Evolutionary conservation across 495 filamentous ascomycete genomes (phyloP), one percentile per base, ranked within the genome.

Genomic region (Pyronema omphalodes): DNA sequence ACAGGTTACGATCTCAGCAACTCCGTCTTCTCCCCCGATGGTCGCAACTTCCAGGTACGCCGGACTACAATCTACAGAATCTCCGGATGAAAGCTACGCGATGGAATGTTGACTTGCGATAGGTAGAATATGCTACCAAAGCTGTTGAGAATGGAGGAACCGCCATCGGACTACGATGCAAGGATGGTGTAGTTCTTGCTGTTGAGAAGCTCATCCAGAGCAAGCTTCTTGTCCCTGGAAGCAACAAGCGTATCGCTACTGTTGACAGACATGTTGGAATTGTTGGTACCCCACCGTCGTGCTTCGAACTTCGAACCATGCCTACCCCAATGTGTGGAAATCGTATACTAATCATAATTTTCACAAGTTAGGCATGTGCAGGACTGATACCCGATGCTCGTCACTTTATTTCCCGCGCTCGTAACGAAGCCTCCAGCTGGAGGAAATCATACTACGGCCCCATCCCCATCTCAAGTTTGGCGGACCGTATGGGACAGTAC

Each of bases 1-100:
- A 98, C 91, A 62, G 91, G 91, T 65, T 98, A 98, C 72, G 91
- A 98, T 78, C 84, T 98, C 67, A 84, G 85, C 63, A 98, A 98
- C 76, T 96, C 93, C 63, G 88, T 95, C 71, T 98, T 95, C 75
- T 95, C 88, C 37, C 91, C 91, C 54, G 91, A 98, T 73, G 91
- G 91, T 68, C 82, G 91, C 59, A 98, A 98, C 71, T 98, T 98
- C 69, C 91, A 98, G 71, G 80, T 82, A 69, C 51, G 40, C 51
- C 19, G 17, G 41, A 44, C 44, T 45, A 41, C 52, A 44, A 39
- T 40, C 29, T 49, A n/a, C 15, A 19, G 23, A 53, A 15, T 39
- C 52, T 47, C 37, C 14, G 17, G 19, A 37, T 52, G n/a, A 23
- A 15, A 51, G 15, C 50, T 54, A 61, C 51, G 29, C n/a, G 47